These are phyloP conservation scores for Clonostachys sp. DNA, from an alignment of 2,329 filamentous ascomycete species.

Conservation along the genomic window DNA sequence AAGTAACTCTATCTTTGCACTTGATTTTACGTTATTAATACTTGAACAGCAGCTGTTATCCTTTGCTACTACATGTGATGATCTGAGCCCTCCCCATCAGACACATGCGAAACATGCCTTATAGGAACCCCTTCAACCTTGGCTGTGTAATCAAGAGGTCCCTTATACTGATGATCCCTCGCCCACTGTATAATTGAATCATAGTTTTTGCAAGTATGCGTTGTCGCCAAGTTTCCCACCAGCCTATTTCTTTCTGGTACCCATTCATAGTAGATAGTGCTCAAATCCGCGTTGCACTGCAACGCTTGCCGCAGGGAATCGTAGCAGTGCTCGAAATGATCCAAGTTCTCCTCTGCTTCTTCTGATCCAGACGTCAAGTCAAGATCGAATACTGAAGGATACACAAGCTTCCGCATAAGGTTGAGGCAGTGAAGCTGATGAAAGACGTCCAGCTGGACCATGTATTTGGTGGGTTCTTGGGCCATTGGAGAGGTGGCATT, in stretches of 20 bases:
- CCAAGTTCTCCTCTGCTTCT: constrained; percentile 23
- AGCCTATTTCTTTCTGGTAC: constrained; percentile 37
- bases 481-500: constrained; percentile 46
- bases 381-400: constrained; percentile 37
- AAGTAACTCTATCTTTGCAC: too few species aligned
- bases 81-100: too few species aligned
- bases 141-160: constrained; percentile 6
- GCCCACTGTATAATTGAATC: constrained; percentile 46
- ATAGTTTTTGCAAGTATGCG: constrained; percentile 49
- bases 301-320: constrained; percentile 48
- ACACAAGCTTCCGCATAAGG: constrained; percentile 38
- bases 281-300: constrained; percentile 48
- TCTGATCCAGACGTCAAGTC: constrained; percentile 38
- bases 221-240: constrained; percentile 47
- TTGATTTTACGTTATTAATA: too few species aligned
- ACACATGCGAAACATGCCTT: neutral
- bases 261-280: constrained; percentile 47
- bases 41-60: too few species aligned
- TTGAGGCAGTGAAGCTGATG: constrained; percentile 48
- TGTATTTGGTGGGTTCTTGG: constrained; percentile 47
- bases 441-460: constrained; percentile 51
- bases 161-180: constrained; percentile 14
- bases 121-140: constrained; percentile 8
- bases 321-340: constrained; percentile 41
- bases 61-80: too few species aligned